These are phyloP conservation scores for Hypoxylon lienhwacheense DNA, from an alignment of 495 filamentous ascomycete species.

Conservation along the genomic window DNA sequence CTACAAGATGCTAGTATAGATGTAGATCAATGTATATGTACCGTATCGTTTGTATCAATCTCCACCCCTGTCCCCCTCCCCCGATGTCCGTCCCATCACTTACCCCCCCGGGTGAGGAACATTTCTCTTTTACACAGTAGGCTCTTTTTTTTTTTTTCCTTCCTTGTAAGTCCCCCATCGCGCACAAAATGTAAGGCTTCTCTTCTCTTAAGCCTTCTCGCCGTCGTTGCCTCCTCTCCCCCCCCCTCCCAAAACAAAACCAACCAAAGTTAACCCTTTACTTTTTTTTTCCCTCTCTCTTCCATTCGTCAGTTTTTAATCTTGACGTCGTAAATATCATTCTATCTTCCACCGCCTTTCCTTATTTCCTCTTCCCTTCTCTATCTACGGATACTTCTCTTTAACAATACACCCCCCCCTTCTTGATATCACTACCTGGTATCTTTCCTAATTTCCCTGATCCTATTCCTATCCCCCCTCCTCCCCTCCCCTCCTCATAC, in stretches of 20 bases:
- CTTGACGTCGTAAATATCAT: conserved; percentile 30
- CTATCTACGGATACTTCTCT: conserved; percentile 3
- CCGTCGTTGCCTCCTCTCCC: conserved; percentile 9
- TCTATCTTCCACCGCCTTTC: conserved; percentile 26
- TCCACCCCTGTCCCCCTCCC: conserved; percentile 16
- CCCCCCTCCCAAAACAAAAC: conserved; percentile 6
- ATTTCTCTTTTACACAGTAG: conserved; percentile 31
- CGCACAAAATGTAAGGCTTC: conserved; percentile 7
- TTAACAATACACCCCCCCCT: not conserved
- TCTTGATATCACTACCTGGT: conserved; percentile 10
- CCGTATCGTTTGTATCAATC: conserved; percentile 32
- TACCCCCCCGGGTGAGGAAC: conserved; percentile 26
- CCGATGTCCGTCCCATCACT: conserved; percentile 17
- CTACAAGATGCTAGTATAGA: too few species aligned
- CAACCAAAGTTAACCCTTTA: too few species aligned
- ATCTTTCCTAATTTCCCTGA: conserved; percentile 17
- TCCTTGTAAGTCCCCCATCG: not conserved
- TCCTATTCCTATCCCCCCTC: conserved; percentile 15
- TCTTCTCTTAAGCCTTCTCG: conserved; percentile 18
- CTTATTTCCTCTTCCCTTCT: not conserved
- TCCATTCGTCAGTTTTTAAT: conserved; percentile 28
- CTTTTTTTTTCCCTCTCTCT: conserved; percentile 25
- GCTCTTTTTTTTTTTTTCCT: conserved; percentile 30
- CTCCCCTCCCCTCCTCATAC: conserved; percentile 23
- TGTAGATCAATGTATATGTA: too few species aligned